Evolutionary conservation across 1,139 yeast genomes (phyloP).

Genomic region (Yamadazyma jaroonii): DNA sequence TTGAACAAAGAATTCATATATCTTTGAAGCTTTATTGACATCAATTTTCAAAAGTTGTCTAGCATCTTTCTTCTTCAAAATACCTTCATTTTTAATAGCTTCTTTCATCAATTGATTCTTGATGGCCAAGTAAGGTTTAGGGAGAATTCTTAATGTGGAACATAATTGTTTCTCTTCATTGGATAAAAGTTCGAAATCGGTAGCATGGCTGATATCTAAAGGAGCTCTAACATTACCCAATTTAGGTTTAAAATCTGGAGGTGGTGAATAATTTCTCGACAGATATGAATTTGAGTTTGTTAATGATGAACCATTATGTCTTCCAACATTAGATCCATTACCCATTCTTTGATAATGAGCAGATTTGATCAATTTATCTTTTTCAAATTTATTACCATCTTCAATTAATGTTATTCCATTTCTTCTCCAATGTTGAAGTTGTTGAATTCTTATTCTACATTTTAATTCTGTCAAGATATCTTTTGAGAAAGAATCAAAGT

Average conservation of each 20-base stretch:
- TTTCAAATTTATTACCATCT: constrained; percentile 81
- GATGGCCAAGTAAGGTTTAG: constrained; percentile 91
- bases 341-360: constrained; percentile 65
- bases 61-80: constrained; percentile 77
- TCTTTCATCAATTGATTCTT: constrained; percentile 91
- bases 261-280: constrained; percentile 28
- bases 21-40: constrained; percentile 78
- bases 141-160: constrained; percentile 76
- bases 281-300: not conserved
- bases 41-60: constrained; percentile 82
- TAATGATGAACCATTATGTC: constrained; percentile 16
- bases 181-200: constrained; percentile 79
- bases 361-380: constrained; percentile 69
- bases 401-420: constrained; percentile 85
- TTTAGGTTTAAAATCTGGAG: constrained; percentile 39
- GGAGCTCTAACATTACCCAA: constrained; percentile 44
- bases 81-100: constrained; percentile 80
- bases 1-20: constrained; percentile 86
- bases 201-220: constrained; percentile 75
- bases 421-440: constrained; percentile 88
- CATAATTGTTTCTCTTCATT: constrained; percentile 86
- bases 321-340: constrained; percentile 31
- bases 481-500: constrained; percentile 69
- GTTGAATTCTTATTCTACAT: constrained; percentile 79
- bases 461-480: constrained; percentile 77